A percentile compares a stretch with the other conserved stretches of the same genome.
Evolutionary conservation across 1,284 basidiomycete genomes (phyloP).

Genomic region (Microbotryum intermedium): DNA sequence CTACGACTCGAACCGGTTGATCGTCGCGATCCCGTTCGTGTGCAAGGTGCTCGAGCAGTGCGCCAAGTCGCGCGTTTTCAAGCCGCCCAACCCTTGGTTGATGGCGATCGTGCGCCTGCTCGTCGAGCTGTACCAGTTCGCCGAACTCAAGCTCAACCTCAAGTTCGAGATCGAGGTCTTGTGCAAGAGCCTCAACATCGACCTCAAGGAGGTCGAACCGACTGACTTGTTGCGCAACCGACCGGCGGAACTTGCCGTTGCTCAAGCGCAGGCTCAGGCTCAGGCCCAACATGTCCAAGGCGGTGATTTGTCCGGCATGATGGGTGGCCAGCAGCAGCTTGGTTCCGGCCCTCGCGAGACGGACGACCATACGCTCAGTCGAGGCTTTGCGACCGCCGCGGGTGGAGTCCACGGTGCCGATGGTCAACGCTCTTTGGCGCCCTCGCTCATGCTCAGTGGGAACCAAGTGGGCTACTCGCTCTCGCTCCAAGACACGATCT

Average conservation of each 20-base stretch:
- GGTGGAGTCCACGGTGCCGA: constrained; percentile 22
- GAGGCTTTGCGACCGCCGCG: constrained; percentile 3
- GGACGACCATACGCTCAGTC: constrained; percentile 10
- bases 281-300: neutral
- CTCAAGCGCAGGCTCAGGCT: neutral
- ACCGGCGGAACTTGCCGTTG: constrained; percentile 44
- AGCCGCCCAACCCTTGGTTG: constrained; percentile 94
- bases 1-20: constrained; percentile 80
- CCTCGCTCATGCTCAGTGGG: constrained; percentile 24
- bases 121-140: constrained; percentile 92
- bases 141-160: constrained; percentile 90
- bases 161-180: constrained; percentile 99
- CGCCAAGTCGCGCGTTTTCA: constrained; percentile 81
- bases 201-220: constrained; percentile 77
- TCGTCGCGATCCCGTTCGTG: constrained; percentile 95
- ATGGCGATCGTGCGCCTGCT: constrained; percentile 89
- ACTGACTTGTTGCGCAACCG: constrained; percentile 66
- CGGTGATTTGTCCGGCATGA: too few relatives aligned
- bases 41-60: constrained; percentile 94
- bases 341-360: constrained; percentile 56
- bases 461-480: constrained; percentile 34
- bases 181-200: constrained; percentile 83
- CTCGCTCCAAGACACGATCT: constrained; percentile 44
- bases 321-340: constrained; percentile 50
- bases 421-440: constrained; percentile 1